phyloP scores from a whole-genome alignment of 306 rosid species.

The Sindora glabra region DNA sequence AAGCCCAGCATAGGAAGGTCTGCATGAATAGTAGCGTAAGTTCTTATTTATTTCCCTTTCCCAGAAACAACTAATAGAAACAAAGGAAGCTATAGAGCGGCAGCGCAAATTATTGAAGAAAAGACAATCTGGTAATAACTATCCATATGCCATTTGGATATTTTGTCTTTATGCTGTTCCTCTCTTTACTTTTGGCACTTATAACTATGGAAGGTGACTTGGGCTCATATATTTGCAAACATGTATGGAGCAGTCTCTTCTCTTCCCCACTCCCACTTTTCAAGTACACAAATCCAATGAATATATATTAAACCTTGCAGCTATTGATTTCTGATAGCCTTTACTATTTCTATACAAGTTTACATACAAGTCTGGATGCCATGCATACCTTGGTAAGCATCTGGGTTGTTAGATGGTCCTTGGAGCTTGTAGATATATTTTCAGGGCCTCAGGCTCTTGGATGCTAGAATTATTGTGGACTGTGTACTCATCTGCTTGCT shows the following conservation, averaged over 20 bases:
- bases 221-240: not conserved
- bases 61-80: slow-evolving; percentile 80
- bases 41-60: slow-evolving; percentile 2
- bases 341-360: no score
- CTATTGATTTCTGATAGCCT: no score
- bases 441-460: not conserved
- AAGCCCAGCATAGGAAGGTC: not conserved
- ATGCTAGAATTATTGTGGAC: slow-evolving; percentile 4
- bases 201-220: not conserved
- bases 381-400: not conserved
- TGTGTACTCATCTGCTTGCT: not conserved
- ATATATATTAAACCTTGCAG: not conserved
- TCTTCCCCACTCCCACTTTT: not conserved
- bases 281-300: not conserved
- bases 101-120: slow-evolving; percentile 91
- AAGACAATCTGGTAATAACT: slow-evolving; percentile 63
- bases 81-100: slow-evolving; percentile 86
- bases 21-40: not conserved
- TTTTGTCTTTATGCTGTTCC: no score
- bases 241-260: not conserved
- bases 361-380: not conserved
- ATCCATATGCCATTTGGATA: not conserved
- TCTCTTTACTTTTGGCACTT: slow-evolving; percentile 9
- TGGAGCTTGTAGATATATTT: not conserved
- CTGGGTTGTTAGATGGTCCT: not conserved